phyloP scores from a whole-genome alignment of 768 basidiomycete species.

The Sporobolomyces roseus region DNA sequence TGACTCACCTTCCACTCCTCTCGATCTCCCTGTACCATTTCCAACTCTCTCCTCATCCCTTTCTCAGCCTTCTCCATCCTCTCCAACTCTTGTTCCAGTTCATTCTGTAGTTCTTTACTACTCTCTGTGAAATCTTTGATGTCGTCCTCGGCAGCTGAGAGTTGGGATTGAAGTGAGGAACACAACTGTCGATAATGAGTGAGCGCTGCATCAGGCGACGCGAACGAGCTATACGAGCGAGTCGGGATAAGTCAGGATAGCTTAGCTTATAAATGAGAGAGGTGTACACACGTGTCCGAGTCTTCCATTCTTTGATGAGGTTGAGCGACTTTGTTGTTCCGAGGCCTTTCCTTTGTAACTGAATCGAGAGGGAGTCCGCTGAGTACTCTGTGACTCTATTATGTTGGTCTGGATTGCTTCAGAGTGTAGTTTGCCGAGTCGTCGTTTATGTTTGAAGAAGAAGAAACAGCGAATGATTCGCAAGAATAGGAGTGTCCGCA shows the following conservation, averaged over 20 bases:
- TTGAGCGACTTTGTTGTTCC: background rate
- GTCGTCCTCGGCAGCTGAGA: slow-evolving; percentile 75
- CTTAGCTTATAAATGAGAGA: background rate
- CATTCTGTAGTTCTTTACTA: slow-evolving; percentile 87
- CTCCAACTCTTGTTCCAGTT: slow-evolving; percentile 84
- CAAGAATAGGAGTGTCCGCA: no score
- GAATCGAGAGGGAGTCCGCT: no score
- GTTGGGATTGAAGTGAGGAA: slow-evolving; percentile 63
- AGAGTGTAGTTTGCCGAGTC: no score
- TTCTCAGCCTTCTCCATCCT: slow-evolving; percentile 78
- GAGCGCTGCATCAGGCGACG: slow-evolving; percentile 24
- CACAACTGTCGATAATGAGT: slow-evolving; percentile 46
- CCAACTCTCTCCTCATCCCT: slow-evolving; percentile 47
- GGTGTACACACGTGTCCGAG: slow-evolving; percentile 10
- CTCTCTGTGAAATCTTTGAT: slow-evolving; percentile 81
- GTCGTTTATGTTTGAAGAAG: no score
- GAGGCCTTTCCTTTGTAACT: no score
- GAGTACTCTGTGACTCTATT: no score
- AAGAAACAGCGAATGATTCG: no score
- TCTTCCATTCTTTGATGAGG: slow-evolving; percentile 9
- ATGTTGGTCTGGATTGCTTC: no score
- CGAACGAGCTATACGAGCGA: slow-evolving; percentile 13
- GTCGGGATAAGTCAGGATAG: background rate
- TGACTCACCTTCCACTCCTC: slow-evolving; percentile 83
- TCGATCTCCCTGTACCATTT: slow-evolving; percentile 68